These are phyloP conservation scores for Crithidia brevicula DNA, from an alignment of 208 protist species.

Conservation along the genomic window DNA sequence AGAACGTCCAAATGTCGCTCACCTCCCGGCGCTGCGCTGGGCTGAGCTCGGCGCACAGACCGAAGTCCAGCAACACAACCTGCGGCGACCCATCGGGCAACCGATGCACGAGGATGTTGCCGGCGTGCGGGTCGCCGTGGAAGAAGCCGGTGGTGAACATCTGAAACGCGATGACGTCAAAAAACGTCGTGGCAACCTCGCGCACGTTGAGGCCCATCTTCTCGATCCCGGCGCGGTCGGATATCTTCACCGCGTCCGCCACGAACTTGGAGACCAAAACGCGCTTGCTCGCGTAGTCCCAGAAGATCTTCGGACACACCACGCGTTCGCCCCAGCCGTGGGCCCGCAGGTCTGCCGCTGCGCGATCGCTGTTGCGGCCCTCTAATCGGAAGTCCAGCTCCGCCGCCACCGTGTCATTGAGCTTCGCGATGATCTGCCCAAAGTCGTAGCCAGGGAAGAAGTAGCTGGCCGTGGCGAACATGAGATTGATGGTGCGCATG, in stretches of 20 bases:
- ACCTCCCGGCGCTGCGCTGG: slow-evolving; percentile 58
- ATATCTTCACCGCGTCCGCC: slow-evolving; percentile 74
- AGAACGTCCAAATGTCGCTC: slow-evolving; percentile 76
- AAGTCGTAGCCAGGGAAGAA: slow-evolving; percentile 91
- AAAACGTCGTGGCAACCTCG: slow-evolving; percentile 71
- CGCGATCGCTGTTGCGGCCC: slow-evolving; percentile 89
- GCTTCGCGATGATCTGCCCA: slow-evolving; percentile 80
- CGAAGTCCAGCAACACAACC: slow-evolving; percentile 95
- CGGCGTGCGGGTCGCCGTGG: slow-evolving; percentile 95
- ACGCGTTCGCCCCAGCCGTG: slow-evolving; percentile 78
- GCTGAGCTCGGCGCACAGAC: slow-evolving; percentile 92
- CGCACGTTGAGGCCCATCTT: slow-evolving; percentile 55
- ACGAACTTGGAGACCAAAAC: slow-evolving; percentile 82
- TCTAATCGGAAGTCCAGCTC: slow-evolving; percentile 96
- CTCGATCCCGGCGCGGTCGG: slow-evolving; percentile 65
- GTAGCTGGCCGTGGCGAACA: slow-evolving; percentile 68
- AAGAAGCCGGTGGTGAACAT: slow-evolving; percentile 95
- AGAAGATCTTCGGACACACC: slow-evolving; percentile 67
- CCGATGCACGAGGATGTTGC: slow-evolving; percentile 92
- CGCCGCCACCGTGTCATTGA: slow-evolving; percentile 84
- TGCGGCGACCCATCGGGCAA: slow-evolving; percentile 62
- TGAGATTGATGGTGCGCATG: slow-evolving; percentile 86
- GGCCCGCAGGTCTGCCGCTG: slow-evolving; percentile 65
- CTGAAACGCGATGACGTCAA: slow-evolving; percentile 92
- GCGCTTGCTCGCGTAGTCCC: slow-evolving; percentile 62